These are phyloP conservation scores for Ochetophila trinervis DNA, from an alignment of 306 rosid genomes.

Conservation along the genomic window DNA sequence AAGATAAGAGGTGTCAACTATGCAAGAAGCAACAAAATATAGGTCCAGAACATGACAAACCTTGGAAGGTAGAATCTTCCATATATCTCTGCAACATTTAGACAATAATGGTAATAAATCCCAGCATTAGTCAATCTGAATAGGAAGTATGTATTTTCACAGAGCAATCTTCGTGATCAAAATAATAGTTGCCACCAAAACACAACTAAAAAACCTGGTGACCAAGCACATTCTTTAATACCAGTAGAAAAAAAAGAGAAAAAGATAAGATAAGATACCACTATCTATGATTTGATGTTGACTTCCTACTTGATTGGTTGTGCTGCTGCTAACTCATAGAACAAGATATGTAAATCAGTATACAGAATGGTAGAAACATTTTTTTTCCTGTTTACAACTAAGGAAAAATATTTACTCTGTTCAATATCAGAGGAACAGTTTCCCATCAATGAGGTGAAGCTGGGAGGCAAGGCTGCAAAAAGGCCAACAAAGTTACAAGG, in stretches of 20 bases:
- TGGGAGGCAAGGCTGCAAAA: conserved; percentile 68
- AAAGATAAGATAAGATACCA: conserved; percentile 61
- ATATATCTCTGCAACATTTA: conserved; percentile 64
- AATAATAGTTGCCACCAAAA: conserved; percentile 15
- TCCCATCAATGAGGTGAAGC: conserved; percentile 62
- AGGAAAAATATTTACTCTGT: conserved; percentile 41
- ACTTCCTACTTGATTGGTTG: conserved; percentile 37
- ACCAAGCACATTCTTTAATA: conserved; percentile 12
- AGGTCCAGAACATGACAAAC: conserved; percentile 24
- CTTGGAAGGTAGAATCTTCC: conserved; percentile 92
- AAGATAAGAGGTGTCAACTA: conserved; percentile 2
- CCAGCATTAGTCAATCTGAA: conserved; percentile 12
- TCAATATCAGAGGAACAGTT: conserved; percentile 40
- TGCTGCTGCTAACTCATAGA: conserved; percentile 39
- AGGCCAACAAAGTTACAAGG: conserved; percentile 33
- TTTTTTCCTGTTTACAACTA: neutral
- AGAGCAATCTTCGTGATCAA: conserved; percentile 17
- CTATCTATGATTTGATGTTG: conserved; percentile 62
- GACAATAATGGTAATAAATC: conserved; percentile 18
- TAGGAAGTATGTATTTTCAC: conserved; percentile 13
- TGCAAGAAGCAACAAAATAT: neutral
- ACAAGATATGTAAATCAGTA: conserved; percentile 24
- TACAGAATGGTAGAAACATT: conserved; percentile 17
- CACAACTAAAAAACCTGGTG: conserved; percentile 5
- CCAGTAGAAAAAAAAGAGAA: neutral